phyloP scores from a whole-genome alignment of 148 eudicot genomes.

The Amaranthus palmeri region DNA sequence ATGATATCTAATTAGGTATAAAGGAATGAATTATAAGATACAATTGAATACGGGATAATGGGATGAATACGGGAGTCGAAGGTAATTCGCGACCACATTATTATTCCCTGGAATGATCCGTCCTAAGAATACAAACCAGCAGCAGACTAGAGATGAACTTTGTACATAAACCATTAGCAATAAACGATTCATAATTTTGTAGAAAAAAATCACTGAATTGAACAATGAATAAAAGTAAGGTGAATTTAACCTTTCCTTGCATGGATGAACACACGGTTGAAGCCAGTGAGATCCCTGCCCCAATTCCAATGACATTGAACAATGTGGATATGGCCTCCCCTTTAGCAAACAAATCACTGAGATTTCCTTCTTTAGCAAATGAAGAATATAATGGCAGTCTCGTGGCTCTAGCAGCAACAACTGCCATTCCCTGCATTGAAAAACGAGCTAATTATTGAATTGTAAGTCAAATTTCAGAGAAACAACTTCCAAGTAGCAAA shows the following conservation, averaged over 20 bases:
- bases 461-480: background rate
- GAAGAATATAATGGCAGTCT: slow-evolving; percentile 95
- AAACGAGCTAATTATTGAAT: slow-evolving; percentile 4
- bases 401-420: slow-evolving; percentile 97
- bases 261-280: slow-evolving; percentile 87
- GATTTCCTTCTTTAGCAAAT: slow-evolving; percentile 98
- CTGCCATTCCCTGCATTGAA: slow-evolving; percentile 86
- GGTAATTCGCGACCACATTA: background rate
- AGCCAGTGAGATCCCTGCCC: slow-evolving; percentile 88
- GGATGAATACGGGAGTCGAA: too few relatives aligned
- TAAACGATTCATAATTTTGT: background rate
- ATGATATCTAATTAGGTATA: too few relatives aligned
- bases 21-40: too few relatives aligned
- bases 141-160: background rate
- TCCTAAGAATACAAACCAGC: too few relatives aligned
- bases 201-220: too few relatives aligned
- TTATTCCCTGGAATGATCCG: background rate
- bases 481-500: background rate
- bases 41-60: too few relatives aligned
- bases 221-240: background rate
- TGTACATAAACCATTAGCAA: background rate
- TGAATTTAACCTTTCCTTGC: slow-evolving; percentile 74
- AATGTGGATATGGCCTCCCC: slow-evolving; percentile 97
- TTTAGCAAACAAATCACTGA: slow-evolving; percentile 95
- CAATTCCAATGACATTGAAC: slow-evolving; percentile 83